Evolutionary conservation across 768 basidiomycete genomes (phyloP).

Genomic region (Lactarius psammicola): DNA sequence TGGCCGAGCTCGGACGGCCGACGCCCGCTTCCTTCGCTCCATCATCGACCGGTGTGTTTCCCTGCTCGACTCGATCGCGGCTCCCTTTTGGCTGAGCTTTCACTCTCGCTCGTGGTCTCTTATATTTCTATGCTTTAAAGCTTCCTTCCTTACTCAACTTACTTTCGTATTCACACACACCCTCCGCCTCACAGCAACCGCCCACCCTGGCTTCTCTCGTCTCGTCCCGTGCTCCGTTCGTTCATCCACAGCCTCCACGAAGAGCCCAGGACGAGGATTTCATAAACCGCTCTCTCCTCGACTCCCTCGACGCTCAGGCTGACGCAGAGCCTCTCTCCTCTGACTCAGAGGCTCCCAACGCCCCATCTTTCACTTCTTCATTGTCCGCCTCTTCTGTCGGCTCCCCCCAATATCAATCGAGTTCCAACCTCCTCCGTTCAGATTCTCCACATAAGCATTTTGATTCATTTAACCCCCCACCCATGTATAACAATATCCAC

Average conservation of each 20-base stretch:
- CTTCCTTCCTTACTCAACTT: slow-evolving; percentile 4
- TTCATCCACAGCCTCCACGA: slow-evolving; percentile 32
- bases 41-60: slow-evolving; percentile 30
- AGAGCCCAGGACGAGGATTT: slow-evolving; percentile 65
- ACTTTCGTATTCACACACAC: slow-evolving; percentile 30
- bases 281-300: slow-evolving; percentile 81
- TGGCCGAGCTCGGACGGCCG: slow-evolving; percentile 31
- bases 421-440: slow-evolving; percentile 50
- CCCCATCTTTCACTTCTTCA: slow-evolving; percentile 47
- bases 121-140: slow-evolving; percentile 31
- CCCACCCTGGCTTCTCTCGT: slow-evolving; percentile 38
- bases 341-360: slow-evolving; percentile 47
- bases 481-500: slow-evolving; percentile 35
- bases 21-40: slow-evolving; percentile 33
- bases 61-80: slow-evolving; percentile 30
- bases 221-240: slow-evolving; percentile 34
- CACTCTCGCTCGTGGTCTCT: slow-evolving; percentile 35
- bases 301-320: slow-evolving; percentile 79
- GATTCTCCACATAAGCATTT: slow-evolving; percentile 52
- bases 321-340: slow-evolving; percentile 69
- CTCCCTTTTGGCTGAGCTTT: slow-evolving; percentile 40
- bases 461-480: slow-evolving; percentile 36
- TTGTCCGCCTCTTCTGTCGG: slow-evolving; percentile 48
- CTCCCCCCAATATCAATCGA: slow-evolving; percentile 52
- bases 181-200: slow-evolving; percentile 29